phyloP scores from a whole-genome alignment of 768 basidiomycete genomes.

The Brasilioporus rufonigricans region DNA sequence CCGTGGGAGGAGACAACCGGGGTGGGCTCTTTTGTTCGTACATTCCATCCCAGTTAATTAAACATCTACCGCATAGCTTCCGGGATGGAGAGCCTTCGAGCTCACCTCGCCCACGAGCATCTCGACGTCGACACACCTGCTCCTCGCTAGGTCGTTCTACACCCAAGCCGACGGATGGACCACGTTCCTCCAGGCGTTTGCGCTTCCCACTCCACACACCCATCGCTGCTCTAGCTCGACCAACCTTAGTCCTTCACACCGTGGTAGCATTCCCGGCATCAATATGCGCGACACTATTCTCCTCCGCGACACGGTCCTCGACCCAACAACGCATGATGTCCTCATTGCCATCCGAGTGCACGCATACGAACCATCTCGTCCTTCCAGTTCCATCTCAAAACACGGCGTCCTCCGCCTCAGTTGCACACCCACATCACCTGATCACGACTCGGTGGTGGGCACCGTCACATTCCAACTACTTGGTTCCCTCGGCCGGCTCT shows the following conservation, averaged over 20 bases:
- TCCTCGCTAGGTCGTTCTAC: slow-evolving; percentile 9
- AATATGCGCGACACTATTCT: neutral
- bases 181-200: slow-evolving; percentile 12
- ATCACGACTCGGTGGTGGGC: neutral
- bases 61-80: neutral
- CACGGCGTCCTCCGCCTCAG: slow-evolving; percentile 12
- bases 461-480: slow-evolving; percentile 5
- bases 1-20: neutral
- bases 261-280: slow-evolving; percentile 3
- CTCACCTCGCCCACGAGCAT: neutral
- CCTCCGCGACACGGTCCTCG: slow-evolving; percentile 11
- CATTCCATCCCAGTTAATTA: neutral
- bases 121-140: slow-evolving; percentile 23
- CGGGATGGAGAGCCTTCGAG: neutral
- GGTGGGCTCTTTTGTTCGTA: slow-evolving; percentile 1
- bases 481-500: neutral
- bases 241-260: slow-evolving; percentile 11
- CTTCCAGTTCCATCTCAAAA: neutral
- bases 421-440: neutral
- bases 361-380: neutral
- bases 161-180: slow-evolving; percentile 1
- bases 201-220: slow-evolving; percentile 3
- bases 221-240: neutral
- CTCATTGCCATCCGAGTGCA: slow-evolving; percentile 7
- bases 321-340: slow-evolving; percentile 9